Conservation (phyloP, 306 rosid species). For the Crotalaria pallida region DNA sequence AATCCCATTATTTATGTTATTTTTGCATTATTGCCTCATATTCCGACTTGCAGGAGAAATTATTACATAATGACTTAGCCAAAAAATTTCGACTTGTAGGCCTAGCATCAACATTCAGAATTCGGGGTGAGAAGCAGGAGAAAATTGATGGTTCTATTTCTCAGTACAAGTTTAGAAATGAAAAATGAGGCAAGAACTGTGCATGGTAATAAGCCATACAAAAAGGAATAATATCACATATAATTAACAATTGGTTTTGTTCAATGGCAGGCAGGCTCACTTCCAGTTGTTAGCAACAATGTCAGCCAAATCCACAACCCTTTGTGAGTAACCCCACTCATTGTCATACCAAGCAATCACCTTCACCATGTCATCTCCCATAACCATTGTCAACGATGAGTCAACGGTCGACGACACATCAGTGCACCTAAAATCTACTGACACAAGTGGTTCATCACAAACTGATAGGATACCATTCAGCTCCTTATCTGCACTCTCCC, state of each 20-base stretch:
- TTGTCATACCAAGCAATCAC: slow-evolving; percentile 99
- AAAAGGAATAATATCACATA: slow-evolving; percentile 15
- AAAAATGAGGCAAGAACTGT: slow-evolving; percentile 15
- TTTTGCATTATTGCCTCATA: too few relatives aligned
- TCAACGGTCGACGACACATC: slow-evolving; percentile 96
- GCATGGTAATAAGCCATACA: slow-evolving; percentile 14
- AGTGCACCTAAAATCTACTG: slow-evolving; percentile 88
- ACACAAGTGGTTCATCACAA: slow-evolving; percentile 94
- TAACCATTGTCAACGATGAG: slow-evolving; percentile 92
- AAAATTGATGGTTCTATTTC: slow-evolving; percentile 41
- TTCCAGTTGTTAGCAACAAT: slow-evolving; percentile 95
- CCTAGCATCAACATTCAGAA: background rate
- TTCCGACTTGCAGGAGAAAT: too few relatives aligned
- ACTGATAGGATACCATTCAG: slow-evolving; percentile 74
- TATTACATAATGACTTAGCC: too few relatives aligned
- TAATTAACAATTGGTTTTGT: background rate
- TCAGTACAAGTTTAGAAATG: slow-evolving; percentile 38
- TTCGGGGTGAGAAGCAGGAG: slow-evolving; percentile 28
- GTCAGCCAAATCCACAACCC: slow-evolving; percentile 97
- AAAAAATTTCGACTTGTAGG: background rate
- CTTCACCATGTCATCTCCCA: slow-evolving; percentile 99
- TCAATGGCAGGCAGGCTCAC: slow-evolving; percentile 26
- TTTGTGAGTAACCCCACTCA: slow-evolving; percentile 97
- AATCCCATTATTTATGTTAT: too few relatives aligned
- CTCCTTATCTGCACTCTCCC: slow-evolving; percentile 82